Percentiles rank a stretch among this genome's conserved stretches.
Evolutionary conservation across 495 filamentous ascomycete species (phyloP).

Genomic region (Sordaria brevicollis): DNA sequence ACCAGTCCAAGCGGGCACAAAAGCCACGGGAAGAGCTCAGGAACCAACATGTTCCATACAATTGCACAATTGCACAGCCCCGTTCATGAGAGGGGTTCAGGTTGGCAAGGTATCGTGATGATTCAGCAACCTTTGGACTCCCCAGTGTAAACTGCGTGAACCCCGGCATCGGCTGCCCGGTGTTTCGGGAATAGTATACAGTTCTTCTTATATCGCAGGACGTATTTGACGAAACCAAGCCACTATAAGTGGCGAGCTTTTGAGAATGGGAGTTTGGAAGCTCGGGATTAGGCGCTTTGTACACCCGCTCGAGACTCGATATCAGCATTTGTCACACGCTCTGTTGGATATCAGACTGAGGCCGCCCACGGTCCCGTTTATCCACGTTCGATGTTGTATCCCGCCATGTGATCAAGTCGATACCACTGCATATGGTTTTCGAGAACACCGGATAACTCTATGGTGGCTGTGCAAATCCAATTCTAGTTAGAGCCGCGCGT

Average conservation of each 20-base stretch:
- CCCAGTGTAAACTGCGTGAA: background rate
- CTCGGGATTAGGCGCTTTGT: no score
- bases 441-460: background rate
- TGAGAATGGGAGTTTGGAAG: no score
- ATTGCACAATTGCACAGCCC: constrained; percentile 3
- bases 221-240: no score
- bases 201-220: no score
- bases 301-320: no score
- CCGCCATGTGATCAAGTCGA: background rate
- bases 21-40: background rate
- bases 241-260: background rate
- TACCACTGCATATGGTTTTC: background rate
- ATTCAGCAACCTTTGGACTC: background rate
- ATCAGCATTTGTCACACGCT: background rate
- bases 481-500: background rate
- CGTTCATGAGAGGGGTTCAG: background rate
- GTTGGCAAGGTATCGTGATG: background rate
- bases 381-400: background rate
- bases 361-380: background rate
- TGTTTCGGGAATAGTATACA: background rate
- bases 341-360: background rate
- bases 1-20: background rate
- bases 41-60: background rate
- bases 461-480: background rate
- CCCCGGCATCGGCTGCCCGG: background rate